Evolutionary conservation across 116 monocot genomes (phyloP).

Genomic region (Papilionanthe hybrid): DNA sequence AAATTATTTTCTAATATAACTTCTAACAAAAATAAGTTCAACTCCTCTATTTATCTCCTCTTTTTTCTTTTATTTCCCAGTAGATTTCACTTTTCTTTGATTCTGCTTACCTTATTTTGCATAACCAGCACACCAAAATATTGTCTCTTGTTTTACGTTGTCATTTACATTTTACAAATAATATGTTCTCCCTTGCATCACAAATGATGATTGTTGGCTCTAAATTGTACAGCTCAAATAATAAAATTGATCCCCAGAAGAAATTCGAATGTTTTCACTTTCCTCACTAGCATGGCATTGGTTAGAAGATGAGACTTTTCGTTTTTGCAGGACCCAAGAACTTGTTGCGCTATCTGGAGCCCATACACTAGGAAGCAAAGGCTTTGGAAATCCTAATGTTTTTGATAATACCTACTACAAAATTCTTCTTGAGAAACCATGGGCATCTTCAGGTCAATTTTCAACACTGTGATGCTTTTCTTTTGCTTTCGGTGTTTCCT

Average conservation of each 20-base stretch:
- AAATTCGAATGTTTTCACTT: neutral
- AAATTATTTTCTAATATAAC: too few species aligned
- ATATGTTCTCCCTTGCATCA: neutral
- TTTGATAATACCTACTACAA: constrained; percentile 93
- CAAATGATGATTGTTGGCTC: neutral
- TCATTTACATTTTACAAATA: neutral
- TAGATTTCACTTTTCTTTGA: too few species aligned
- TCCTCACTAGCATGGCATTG: neutral
- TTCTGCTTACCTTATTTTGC: too few species aligned
- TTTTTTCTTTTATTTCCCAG: too few species aligned
- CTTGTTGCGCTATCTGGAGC: constrained; percentile 89
- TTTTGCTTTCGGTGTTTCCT: neutral
- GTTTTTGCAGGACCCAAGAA: constrained; percentile 69
- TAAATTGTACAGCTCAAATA: neutral
- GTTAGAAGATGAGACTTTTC: neutral
- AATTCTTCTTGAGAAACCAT: constrained; percentile 83
- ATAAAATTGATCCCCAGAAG: neutral
- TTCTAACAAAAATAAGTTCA: too few species aligned
- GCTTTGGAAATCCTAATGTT: constrained; percentile 72
- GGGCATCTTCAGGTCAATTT: constrained; percentile 57
- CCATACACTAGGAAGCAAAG: constrained; percentile 87
- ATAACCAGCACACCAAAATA: too few species aligned
- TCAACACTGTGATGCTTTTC: neutral
- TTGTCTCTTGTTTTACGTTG: too few species aligned
- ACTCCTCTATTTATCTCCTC: too few species aligned